Base-by-base conservation (phyloP, 2,329 filamentous ascomycete species). In the Fusarium marasasianum region DNA sequence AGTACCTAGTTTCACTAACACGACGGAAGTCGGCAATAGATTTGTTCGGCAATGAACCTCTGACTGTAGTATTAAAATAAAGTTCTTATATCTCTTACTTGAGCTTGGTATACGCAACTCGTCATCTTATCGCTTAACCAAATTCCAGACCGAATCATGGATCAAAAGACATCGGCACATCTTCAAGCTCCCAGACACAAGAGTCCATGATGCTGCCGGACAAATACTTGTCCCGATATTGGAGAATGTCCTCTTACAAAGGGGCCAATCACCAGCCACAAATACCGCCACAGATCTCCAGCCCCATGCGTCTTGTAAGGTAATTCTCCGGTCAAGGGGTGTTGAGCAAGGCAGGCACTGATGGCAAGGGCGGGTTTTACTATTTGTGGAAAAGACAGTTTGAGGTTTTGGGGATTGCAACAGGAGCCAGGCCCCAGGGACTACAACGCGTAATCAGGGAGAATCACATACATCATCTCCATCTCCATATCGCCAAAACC, bases 381-480 rank as follows among this genome's bases (percentile, higher is more conserved):
- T 55, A 62, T 61, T 62, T 66, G 50, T 70, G 71, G 70, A 70
- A 64, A 73, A 66, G 70, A 63, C 71, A 74, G 67, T 74, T 74
- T 74, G 71, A 74, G 63, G 58, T 72, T 74, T 72, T 44, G 37
- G 54, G 31, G 22, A 51, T 54, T 69, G 40, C n/a, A 51, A 66
- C 63, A 38, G 61, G 50, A 53, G 43, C 48, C 37, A 63, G 66
- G 66, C 38, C 43, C 31, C 38, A 57, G 61, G 41, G 63, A 50
- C 43, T 38, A 56, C 59, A 69, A 74, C 68, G 68, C 72, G 72
- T 74, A 74, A 74, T 72, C 72, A 74, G 58, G 71, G 71, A 72
- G 55, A 41, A n/a, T 50, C 44, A 43, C 45, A 41, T 48, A 48
- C 45, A 48, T 48, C 26, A 48, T 38, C 47, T 48, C 29, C 24